Evolutionary conservation across 169 alveolate genomes (phyloP).

Genomic region (Eimeria mitis): DNA sequence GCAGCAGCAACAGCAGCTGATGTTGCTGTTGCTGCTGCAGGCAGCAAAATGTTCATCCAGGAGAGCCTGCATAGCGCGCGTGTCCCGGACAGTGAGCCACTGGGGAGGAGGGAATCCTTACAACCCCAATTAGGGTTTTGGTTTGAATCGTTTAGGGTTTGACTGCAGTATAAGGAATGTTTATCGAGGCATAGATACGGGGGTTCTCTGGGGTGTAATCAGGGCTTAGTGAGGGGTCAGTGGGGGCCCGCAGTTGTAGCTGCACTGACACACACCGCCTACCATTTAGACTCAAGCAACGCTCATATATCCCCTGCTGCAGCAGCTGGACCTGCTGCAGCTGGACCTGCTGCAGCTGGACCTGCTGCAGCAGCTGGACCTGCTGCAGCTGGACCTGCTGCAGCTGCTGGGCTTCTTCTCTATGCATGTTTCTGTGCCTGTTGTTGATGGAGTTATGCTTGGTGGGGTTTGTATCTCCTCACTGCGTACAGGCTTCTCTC

Average conservation of each 20-base stretch:
- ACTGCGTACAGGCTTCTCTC: too few species aligned
- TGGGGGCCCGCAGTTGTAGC: too few species aligned
- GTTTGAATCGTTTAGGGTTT: not conserved
- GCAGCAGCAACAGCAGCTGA: slow-evolving; percentile 19
- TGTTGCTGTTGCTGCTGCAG: slow-evolving; percentile 7
- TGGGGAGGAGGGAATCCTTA: not conserved
- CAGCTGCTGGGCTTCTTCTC: not conserved
- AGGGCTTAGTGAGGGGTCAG: too few species aligned
- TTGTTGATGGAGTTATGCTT: too few species aligned
- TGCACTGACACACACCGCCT: too few species aligned
- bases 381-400: slow-evolving; percentile 8
- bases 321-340: not conserved
- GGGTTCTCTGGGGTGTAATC: too few species aligned
- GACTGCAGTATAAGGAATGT: not conserved
- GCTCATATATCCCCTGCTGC: not conserved
- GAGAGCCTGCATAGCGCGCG: not conserved
- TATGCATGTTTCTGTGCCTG: not conserved
- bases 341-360: not conserved
- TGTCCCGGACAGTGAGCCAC: slow-evolving; percentile 23
- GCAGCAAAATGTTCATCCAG: not conserved
- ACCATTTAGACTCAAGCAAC: too few species aligned
- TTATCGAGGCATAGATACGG: too few species aligned
- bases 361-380: not conserved
- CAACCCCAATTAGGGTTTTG: not conserved
- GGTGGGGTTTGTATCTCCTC: not conserved